Base-by-base conservation (phyloP, 1,284 basidiomycete species). In the Ceratobasidium papillatum region DNA sequence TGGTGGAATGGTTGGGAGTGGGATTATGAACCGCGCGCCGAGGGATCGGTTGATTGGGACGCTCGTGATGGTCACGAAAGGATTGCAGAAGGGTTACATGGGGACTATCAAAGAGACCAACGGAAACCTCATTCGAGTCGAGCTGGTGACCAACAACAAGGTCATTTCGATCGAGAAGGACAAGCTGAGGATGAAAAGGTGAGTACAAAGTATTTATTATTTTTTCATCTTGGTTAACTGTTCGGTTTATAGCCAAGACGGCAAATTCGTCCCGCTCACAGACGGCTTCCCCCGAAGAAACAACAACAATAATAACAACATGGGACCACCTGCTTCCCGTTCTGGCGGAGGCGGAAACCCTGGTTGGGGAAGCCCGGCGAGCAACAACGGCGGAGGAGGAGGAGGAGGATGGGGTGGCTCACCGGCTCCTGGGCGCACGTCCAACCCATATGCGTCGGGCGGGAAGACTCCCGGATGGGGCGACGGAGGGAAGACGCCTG, bases 81-180 rank as follows among this genome's bases (percentile, higher is more conserved):
- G 98, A 1, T 89, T 94, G 0, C 90, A 93, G 81, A 99, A 99
- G 83, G 95, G 96, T 9, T 92, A 96, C 78, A 86, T 92, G 64
- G 98, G 98, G 7, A 90, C 91, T 12, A 94, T 99, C 86, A 99
- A 97, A 82, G 98, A 99, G 80, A 94, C 95, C 14, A 97, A 96
- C 74, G 97, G 96, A 14, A 87, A 88, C 59, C 86, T 91, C 77
- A 94, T 93, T 0, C 89, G 98, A 66, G 96, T 99, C 14, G 98
- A 99, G 83, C 85, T 99, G 27, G 89, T 93, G 77, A 94, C 95
- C 0, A 91, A 92, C 68, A 96, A 96, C 82, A 97, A 96, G 83
- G 87, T 96, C 30, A 90, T 99, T 77, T 92, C 92, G 9, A 90
- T 99, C 75, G 91, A 92, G 62, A 92, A 96, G 79, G 88, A 88